Base-by-base conservation (phyloP, 306 rosid species). In the Quercus wislizeni region DNA sequence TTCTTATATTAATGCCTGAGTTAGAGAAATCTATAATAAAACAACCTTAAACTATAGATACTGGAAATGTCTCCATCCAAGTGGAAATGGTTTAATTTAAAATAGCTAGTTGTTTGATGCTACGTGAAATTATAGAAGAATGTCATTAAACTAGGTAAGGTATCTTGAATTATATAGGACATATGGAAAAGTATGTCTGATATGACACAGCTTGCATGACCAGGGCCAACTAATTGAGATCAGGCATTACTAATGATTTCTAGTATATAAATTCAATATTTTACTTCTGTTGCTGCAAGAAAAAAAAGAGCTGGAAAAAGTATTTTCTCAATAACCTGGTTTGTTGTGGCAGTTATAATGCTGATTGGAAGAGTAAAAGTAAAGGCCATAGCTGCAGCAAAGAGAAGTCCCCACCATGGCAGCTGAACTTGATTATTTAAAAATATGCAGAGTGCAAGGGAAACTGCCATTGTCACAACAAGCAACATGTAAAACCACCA, bases 331-430 rank as follows among this genome's bases (percentile, higher is more conserved):
- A 5, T 68, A 35, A 89, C 97, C 98, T 93, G 97, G 82, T 93
- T 93, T 81, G 97, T 93, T 78, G 98, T 93, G 65, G 98, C 98
- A 35, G 97, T 91, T 27, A 93, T 93, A 78, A 93, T 87, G 86
- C 98, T 91, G 83, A 93, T 82, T 6, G 98, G 98, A 41, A 93
- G 98, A 54, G 98, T 93, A 77, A 91, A 93, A 54, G 25, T 46
- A 35, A 93, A 89, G 74, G 97, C 97, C 52, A 93, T 74, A 30
- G 64, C 88, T 76, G 41, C 84, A 21, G 98, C 92, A 80, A 93
- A 91, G 73, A 91, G 57, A 70, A 93, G 94, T 46, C 97, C 96
- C 97, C 98, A 93, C 94, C 94, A 93, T 11, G 98, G 98, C 92
- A 93, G 87, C 76, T 93, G 98, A 85, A 93, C 84, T 76, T 93